Base-by-base conservation (phyloP, 2,329 filamentous ascomycete species). In the Passalora sequoiae region DNA sequence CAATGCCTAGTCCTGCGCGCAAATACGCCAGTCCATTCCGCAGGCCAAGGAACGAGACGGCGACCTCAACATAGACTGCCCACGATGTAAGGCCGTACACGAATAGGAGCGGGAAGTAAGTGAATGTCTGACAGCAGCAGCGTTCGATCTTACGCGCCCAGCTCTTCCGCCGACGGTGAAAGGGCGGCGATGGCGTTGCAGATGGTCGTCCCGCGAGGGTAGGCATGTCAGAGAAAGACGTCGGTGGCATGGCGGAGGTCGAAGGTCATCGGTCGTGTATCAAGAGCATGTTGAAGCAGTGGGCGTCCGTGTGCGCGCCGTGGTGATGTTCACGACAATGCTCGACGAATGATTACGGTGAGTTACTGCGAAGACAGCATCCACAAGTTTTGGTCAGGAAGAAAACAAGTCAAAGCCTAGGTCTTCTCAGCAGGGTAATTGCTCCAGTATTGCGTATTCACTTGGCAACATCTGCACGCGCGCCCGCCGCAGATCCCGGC, bases 31-130 rank as follows among this genome's bases (percentile, higher is more conserved):
- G 35, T 21, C 42, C 37, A 8, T 32, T 43, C 7, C 28, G 24
- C 4, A 45, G 31, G 17, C 53, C 51, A 13, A 57, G 42, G 47
- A 63, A 86, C 2, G 70, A 70, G 39, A 71, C 51, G 44, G 74
- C 81, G 36, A 85, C 76, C 57, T 89, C 77, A 6, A 95, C 89
- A 76, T 85, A 96, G n/a, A 84, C 78, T 2, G 88, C 89, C 92
- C 92, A 98, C 8, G 84, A 84, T n/a, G 88, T 91, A 54, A 96
- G 67, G 42, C 50, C 47, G 38, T 56, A 54, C 13, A 57, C 43
- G 51, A 59, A 48, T 43, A 60, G 20, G 40, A 56, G 41, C 21
- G 56, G 43, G 31, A 55, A 49, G 51, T 53, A 46, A 44, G 56
- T 43, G 40, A 57, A 51, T 33, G 57, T 78, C 31, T 75, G 71